Evolutionary conservation across 2,329 filamentous ascomycete species (phyloP), one percentile per base, ranked within the genome.

Genomic region (Periconia macrospinosa): DNA sequence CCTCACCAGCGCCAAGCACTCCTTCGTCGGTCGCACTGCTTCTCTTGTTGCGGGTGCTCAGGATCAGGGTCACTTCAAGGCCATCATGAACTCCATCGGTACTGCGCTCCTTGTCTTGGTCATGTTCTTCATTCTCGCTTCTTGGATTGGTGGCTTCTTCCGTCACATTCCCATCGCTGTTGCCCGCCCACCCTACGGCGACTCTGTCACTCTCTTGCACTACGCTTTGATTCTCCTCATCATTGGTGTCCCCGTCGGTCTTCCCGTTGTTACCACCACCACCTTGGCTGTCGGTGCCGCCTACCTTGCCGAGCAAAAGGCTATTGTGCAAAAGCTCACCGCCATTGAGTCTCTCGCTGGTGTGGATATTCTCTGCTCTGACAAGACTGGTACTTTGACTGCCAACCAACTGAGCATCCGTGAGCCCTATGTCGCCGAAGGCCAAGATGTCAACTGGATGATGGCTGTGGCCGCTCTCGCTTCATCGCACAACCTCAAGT

Each of bases 371-470:
- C 85, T 91, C 61, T 91, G 88, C 81, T 91, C 88, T 66, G 88
- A 91, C 78, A 91, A 91, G 83, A 91, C 88, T 44, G 88, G 88
- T 79, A 91, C 88, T 33, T 81, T 91, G 64, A 89, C 86, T 54
- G 86, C 86, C 63, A 89, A 89, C 75, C 87, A 91, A 79, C 82
- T 91, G 49, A 87, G 84, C 68, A 88, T 91, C 69, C 87, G 88
- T 72, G 88, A 91, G 70, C 88, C 88, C 18, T 91, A 87, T 76
- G 87, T 90, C 54, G 84, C 86, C 56, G 88, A 90, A 74, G 88
- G 88, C 65, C 84, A 89, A 70, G 87, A 90, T 75, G 85, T 90
- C 74, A 88, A 91, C 80, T 91, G 87, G 87, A 90, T 91, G 87
- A 90, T 91, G 88, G 87, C 88, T 60, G 88, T 89, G 56, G 88